Evolutionary conservation across 2,329 filamentous ascomycete genomes (phyloP).

Genomic region (Dactylellina drechsleri): DNA sequence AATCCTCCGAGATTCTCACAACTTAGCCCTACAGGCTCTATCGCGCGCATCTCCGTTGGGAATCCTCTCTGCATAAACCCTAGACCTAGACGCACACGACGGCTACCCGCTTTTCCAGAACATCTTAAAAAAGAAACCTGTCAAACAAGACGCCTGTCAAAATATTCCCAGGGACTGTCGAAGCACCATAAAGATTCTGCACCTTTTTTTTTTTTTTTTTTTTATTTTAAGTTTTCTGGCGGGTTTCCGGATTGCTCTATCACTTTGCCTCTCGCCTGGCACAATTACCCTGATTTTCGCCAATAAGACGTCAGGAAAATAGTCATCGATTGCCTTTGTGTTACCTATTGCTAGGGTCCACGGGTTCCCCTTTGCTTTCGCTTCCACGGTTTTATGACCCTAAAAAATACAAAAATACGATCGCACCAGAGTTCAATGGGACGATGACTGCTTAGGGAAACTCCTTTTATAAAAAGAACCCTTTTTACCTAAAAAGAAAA

Average conservation of each 20-base stretch:
- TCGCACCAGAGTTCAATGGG: conserved; percentile 26
- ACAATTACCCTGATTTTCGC: conserved; percentile 29
- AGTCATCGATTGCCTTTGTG: conserved; percentile 54
- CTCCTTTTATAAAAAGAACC: conserved; percentile 30
- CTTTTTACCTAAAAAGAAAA: conserved; percentile 35
- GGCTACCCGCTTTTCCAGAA: conserved; percentile 52
- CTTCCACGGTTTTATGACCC: conserved; percentile 29
- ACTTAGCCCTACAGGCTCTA: conserved; percentile 28
- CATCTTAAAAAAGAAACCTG: conserved; percentile 36
- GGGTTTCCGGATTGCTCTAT: conserved; percentile 51
- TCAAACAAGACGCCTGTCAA: conserved; percentile 28
- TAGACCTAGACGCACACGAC: conserved; percentile 35
- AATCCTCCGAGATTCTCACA: conserved; percentile 51
- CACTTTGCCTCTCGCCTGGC: conserved; percentile 52
- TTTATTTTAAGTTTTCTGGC: not conserved
- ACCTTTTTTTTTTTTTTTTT: conserved; percentile 4
- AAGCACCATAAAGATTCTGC: conserved; percentile 22
- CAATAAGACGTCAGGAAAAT: conserved; percentile 35
- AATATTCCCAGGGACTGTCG: conserved; percentile 12
- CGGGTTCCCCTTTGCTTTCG: conserved; percentile 23
- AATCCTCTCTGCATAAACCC: conserved; percentile 40
- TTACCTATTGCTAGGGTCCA: conserved; percentile 38
- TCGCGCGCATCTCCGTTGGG: conserved; percentile 34
- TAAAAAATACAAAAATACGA: conserved; percentile 21
- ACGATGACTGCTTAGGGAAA: conserved; percentile 13